phyloP scores from a whole-genome alignment of 371 early-diverging fungal genomes.

The Circinella minor region DNA sequence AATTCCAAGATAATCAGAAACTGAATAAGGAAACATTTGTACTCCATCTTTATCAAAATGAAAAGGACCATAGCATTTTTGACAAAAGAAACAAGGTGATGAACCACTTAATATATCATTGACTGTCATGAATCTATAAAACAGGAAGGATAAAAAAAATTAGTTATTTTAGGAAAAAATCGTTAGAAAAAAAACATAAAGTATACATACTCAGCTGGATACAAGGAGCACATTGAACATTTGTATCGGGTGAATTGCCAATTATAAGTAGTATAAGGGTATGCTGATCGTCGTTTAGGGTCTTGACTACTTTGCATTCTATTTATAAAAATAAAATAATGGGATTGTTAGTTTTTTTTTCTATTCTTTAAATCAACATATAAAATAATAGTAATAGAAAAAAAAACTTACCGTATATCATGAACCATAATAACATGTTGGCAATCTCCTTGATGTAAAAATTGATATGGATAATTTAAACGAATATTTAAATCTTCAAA shows the following conservation, averaged over 20 bases:
- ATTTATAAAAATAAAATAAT: not conserved
- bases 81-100: slow-evolving; percentile 81
- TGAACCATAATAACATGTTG: slow-evolving; percentile 73
- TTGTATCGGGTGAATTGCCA: slow-evolving; percentile 53
- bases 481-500: slow-evolving; percentile 63
- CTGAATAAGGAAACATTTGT: slow-evolving; percentile 1
- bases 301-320: slow-evolving; percentile 36
- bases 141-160: not conserved
- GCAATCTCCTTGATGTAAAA: slow-evolving; percentile 76
- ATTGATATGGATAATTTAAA: slow-evolving; percentile 66
- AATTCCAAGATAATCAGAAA: slow-evolving; percentile 20
- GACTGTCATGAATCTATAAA: slow-evolving; percentile 58
- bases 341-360: no score
- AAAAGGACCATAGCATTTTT: slow-evolving; percentile 71
- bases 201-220: slow-evolving; percentile 58
- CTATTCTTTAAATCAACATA: not conserved
- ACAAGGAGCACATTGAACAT: slow-evolving; percentile 71
- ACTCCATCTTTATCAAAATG: slow-evolving; percentile 67
- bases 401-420: slow-evolving; percentile 56
- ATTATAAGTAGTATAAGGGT: slow-evolving; percentile 59
- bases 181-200: not conserved
- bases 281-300: slow-evolving; percentile 20
- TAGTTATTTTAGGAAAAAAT: not conserved
- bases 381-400: not conserved
- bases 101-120: slow-evolving; percentile 74